A percentile compares a stretch with the other conserved stretches of the same genome.
phyloP scores from a whole-genome alignment of 441 rosid species.

The Geranium incanum region DNA sequence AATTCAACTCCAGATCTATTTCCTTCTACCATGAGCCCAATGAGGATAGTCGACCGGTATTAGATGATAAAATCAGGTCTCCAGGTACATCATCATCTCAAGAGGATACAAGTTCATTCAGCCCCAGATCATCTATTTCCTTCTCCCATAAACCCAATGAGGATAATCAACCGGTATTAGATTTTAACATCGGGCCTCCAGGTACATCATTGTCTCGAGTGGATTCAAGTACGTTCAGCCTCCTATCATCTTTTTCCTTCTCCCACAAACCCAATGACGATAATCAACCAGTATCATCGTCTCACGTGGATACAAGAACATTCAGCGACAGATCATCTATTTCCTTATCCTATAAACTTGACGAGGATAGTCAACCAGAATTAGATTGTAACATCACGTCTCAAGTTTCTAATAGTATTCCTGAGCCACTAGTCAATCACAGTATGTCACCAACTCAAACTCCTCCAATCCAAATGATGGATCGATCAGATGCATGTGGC shows the following conservation, averaged over 20 bases:
- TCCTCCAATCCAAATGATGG: slow-evolving; percentile 3
- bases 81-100: no score
- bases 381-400: slow-evolving; percentile 23
- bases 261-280: no score
- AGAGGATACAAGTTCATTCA: slow-evolving; percentile 12
- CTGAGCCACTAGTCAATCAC: slow-evolving; percentile 22
- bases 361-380: slow-evolving; percentile 6
- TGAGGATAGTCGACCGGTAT: no score
- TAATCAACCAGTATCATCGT: no score
- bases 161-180: slow-evolving; percentile 8
- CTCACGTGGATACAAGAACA: slow-evolving; percentile 11
- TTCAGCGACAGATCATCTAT: slow-evolving; percentile 1
- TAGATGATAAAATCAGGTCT: no score
- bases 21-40: no score
- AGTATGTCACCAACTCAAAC: not conserved
- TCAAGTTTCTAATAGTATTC: slow-evolving; percentile 31
- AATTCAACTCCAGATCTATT: no score
- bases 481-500: not conserved
- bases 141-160: slow-evolving; percentile 6
- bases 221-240: no score
- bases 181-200: slow-evolving; percentile 25
- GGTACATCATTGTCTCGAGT: not conserved
- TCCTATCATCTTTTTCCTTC: no score
- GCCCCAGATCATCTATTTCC: slow-evolving; percentile 9
- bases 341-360: slow-evolving; percentile 8